phyloP scores from a whole-genome alignment of 768 basidiomycete genomes.

The Trametes cubensis region DNA sequence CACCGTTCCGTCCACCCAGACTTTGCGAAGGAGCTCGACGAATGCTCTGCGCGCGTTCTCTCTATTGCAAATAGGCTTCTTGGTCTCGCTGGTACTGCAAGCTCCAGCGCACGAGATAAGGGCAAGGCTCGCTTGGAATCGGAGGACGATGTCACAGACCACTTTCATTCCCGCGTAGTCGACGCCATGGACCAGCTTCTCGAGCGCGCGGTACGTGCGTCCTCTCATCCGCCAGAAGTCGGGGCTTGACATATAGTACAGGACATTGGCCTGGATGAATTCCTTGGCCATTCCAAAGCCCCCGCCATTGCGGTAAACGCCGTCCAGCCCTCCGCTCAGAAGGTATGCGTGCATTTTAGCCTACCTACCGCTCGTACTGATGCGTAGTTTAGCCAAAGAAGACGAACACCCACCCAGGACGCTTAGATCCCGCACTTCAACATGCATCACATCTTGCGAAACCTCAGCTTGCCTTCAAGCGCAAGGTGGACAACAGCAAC shows the following conservation, averaged over 20 bases:
- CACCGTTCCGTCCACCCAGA: conserved; percentile 82
- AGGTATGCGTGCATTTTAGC: conserved; percentile 11
- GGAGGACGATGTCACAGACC: conserved; percentile 84
- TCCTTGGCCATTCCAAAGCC: conserved; percentile 67
- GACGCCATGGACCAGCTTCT: conserved; percentile 83
- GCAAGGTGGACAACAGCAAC: conserved; percentile 58
- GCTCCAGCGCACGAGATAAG: conserved; percentile 44
- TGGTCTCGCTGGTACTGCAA: conserved; percentile 48
- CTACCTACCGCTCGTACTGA: background rate
- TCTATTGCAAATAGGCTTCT: conserved; percentile 67
- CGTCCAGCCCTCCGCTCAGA: conserved; percentile 14
- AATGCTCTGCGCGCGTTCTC: conserved; percentile 66
- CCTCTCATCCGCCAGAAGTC: background rate
- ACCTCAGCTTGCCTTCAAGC: conserved; percentile 78
- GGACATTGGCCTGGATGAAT: conserved; percentile 85
- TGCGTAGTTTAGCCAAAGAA: conserved; percentile 34
- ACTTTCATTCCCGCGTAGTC: conserved; percentile 76
- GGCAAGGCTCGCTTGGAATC: conserved; percentile 58
- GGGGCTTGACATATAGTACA: conserved; percentile 31
- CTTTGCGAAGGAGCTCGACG: conserved; percentile 72
- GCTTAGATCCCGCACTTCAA: conserved; percentile 62
- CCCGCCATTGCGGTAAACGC: conserved; percentile 64
- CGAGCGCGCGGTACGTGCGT: conserved; percentile 67
- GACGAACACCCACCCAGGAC: conserved; percentile 41
- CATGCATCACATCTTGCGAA: conserved; percentile 79